phyloP scores from a whole-genome alignment of 148 eudicot genomes.

The Chenopodium quinoa region DNA sequence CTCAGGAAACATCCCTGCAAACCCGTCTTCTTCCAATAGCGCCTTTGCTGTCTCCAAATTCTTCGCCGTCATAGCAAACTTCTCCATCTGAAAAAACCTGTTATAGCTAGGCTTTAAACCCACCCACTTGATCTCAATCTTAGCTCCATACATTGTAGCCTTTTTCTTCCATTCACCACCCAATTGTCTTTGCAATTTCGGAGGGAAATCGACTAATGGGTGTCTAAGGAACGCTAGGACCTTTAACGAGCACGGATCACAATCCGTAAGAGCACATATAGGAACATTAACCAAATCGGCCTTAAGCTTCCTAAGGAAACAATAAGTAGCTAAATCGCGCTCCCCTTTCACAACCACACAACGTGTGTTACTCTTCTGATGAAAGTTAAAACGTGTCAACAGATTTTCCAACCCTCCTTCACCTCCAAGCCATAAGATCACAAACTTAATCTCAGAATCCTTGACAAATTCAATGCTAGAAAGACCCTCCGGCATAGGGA shows the following conservation, averaged over 20 bases:
- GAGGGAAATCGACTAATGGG: neutral
- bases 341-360: constrained; percentile 7
- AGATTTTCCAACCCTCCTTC: neutral
- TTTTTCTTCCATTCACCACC: constrained; percentile 8
- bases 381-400: neutral
- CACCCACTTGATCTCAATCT: constrained; percentile 4
- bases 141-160: constrained; percentile 5
- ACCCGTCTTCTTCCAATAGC: constrained; percentile 2
- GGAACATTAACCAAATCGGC: neutral
- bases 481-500: constrained; percentile 2
- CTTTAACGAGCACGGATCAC: constrained; percentile 15
- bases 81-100: constrained; percentile 1
- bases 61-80: neutral
- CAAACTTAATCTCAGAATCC: neutral
- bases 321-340: constrained; percentile 7
- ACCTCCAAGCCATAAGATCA: constrained; percentile 8
- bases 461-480: neutral
- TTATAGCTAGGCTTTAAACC: constrained; percentile 15
- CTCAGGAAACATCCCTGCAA: constrained; percentile 15
- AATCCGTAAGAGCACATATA: constrained; percentile 4
- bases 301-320: constrained; percentile 12
- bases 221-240: constrained; percentile 12
- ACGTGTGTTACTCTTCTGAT: neutral
- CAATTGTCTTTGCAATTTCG: constrained; percentile 6
- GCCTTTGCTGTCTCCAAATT: neutral